These are phyloP conservation scores for Sonneratia caseolaris DNA, from an alignment of 345 rosid genomes.

Conservation along the genomic window DNA sequence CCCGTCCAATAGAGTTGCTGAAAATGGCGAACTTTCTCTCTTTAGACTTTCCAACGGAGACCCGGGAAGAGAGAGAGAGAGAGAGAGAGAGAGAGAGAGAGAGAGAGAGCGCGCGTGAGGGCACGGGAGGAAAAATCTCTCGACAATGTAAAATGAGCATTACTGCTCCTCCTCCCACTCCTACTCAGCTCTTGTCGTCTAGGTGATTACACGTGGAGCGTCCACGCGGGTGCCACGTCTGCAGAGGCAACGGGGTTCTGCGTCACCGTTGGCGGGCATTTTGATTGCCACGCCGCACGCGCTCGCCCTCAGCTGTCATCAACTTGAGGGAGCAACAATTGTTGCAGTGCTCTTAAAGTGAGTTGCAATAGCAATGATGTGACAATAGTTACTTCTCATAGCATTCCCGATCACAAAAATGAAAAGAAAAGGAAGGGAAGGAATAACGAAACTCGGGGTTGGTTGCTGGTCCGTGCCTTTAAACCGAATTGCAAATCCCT, in stretches of 20 bases:
- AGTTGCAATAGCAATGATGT: no score
- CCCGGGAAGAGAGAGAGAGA: not conserved
- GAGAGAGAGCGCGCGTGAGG: not conserved
- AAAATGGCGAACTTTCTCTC: slow-evolving; percentile 8
- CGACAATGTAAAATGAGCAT: not conserved
- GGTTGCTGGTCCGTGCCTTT: no score
- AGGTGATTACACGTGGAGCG: slow-evolving; percentile 8
- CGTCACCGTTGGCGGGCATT: not conserved
- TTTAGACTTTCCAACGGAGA: not conserved
- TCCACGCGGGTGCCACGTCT: slow-evolving; percentile 1
- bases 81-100: not conserved
- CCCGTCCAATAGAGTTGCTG: not conserved
- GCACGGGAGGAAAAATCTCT: slow-evolving; percentile 1
- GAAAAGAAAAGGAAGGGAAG: no score
- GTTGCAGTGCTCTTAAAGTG: no score
- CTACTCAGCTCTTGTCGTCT: not conserved
- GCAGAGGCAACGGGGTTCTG: slow-evolving; percentile 5
- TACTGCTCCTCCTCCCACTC: not conserved
- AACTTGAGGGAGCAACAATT: no score
- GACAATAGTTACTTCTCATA: no score
- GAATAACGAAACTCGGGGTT: no score
- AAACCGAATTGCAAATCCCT: no score
- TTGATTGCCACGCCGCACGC: no score
- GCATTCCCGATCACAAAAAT: no score
- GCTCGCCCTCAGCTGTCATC: no score